These are phyloP conservation scores for Boletus reticuloceps DNA, from an alignment of 768 basidiomycete species.

Conservation along the genomic window DNA sequence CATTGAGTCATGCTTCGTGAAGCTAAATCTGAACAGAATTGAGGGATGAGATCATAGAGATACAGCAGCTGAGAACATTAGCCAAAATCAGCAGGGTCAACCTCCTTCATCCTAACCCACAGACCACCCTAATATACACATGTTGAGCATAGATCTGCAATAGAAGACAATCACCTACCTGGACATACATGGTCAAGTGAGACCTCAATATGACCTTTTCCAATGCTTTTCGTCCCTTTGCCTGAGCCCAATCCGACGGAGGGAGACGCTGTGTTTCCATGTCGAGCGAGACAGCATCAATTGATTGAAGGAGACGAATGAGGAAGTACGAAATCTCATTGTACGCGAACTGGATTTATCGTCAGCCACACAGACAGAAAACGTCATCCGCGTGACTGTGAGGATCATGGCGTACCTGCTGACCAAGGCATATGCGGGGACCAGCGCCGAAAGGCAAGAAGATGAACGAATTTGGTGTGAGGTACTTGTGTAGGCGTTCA, in stretches of 20 bases:
- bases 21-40: too few species aligned
- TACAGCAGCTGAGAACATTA: too few species aligned
- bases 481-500: conserved; percentile 48
- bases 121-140: conserved; percentile 27
- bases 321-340: conserved; percentile 55
- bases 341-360: conserved; percentile 44
- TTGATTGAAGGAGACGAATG: conserved; percentile 48
- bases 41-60: too few species aligned
- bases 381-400: neutral
- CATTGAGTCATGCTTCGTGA: too few species aligned
- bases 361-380: neutral
- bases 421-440: conserved; percentile 61
- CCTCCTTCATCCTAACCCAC: conserved; percentile 27
- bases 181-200: conserved; percentile 44
- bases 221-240: conserved; percentile 34
- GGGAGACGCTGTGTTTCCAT: conserved; percentile 34
- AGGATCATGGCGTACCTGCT: conserved; percentile 52
- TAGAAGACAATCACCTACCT: conserved; percentile 40
- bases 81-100: neutral
- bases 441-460: conserved; percentile 70
- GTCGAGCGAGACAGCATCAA: conserved; percentile 41
- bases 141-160: conserved; percentile 47
- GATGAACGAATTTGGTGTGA: conserved; percentile 61
- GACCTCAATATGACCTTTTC: conserved; percentile 40
- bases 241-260: conserved; percentile 32